Percentiles rank a stretch among this genome's conserved stretches.
Evolutionary conservation across 306 rosid species (phyloP).

Genomic region (Trifolium pratense): DNA sequence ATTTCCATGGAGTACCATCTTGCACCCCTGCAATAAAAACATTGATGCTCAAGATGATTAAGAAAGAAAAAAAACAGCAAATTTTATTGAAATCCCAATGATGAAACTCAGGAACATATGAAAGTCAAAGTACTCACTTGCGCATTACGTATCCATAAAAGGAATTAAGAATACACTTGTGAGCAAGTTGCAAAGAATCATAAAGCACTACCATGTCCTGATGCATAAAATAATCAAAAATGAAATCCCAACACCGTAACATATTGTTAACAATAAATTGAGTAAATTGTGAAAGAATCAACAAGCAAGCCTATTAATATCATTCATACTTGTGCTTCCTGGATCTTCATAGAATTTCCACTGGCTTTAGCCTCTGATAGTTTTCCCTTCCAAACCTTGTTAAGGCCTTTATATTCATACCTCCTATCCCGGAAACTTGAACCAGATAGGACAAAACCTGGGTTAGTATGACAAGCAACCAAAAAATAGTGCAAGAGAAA

Average conservation of each 20-base stretch:
- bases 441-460: slow-evolving; percentile 43
- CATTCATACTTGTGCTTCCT: slow-evolving; percentile 90
- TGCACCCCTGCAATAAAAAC: slow-evolving; percentile 76
- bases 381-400: slow-evolving; percentile 97
- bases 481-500: slow-evolving; percentile 19
- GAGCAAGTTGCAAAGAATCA: slow-evolving; percentile 91
- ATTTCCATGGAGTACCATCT: slow-evolving; percentile 99
- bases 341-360: slow-evolving; percentile 85
- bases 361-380: slow-evolving; percentile 87
- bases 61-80: slow-evolving; percentile 39
- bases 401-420: slow-evolving; percentile 96
- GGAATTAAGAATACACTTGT: slow-evolving; percentile 90
- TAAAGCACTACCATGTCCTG: slow-evolving; percentile 97
- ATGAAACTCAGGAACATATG: slow-evolving; percentile 39
- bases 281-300: slow-evolving; percentile 34
- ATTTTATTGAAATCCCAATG: slow-evolving; percentile 22
- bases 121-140: slow-evolving; percentile 69
- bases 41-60: slow-evolving; percentile 39
- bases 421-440: slow-evolving; percentile 97
- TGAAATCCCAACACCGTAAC: slow-evolving; percentile 13
- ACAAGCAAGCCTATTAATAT: slow-evolving; percentile 52
- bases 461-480: slow-evolving; percentile 37
- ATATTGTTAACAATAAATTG: slow-evolving; percentile 30
- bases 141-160: slow-evolving; percentile 97
- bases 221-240: slow-evolving; percentile 43